Base-by-base conservation (phyloP, 1,139 yeast genomes). In the Nakaseomyces glabratus region DNA sequence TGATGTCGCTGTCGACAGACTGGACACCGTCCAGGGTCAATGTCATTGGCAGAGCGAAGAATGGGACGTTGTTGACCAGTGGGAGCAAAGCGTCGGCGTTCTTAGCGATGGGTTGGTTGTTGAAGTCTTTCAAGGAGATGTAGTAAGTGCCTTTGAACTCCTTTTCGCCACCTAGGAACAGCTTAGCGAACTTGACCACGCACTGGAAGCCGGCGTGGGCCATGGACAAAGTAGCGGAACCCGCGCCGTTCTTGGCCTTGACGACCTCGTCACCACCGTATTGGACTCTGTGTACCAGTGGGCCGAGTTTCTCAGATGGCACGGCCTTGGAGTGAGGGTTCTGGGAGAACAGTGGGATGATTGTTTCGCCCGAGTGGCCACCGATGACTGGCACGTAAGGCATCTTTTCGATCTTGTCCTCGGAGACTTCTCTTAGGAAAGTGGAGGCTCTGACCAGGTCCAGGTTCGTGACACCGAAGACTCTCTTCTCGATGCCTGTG, bases 191-290 rank as follows among this genome's bases (percentile, higher is more conserved):
- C 37, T 75, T 61, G 48, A 73, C 73, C 37, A 86, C 71, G 49
- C 84, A 75, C 61, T 81, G 74, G 59, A 76, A 88, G 49, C 93
- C 95, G 35, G 96, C 95, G 60, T 85, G 90, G 35, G 96, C 96
- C 96, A 88, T 88, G 38, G 95, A 82, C 49, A 88, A 69, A 35
- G 97, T 88, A 45, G 95, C 95, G 35, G 95, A 82, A 40, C 96
- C 96, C 45, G 80, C 76, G 55, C 96, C 96, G 59, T 84, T 80
- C 69, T 88, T 88, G 52, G 96, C 96, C 65, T 81, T 70, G 51
- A 88, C 96, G 50, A 88, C 93, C 67, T 88, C 96, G 59, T 88
- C 96, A 65, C 96, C 96, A 58, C 96, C 97, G 58, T 79, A 85
- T 66, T 86, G 96, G 58, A 86, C 85, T 64, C 95, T 78, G 70